Conservation (phyloP, 257 asterid genomes). For the Knoxia roxburghii region DNA sequence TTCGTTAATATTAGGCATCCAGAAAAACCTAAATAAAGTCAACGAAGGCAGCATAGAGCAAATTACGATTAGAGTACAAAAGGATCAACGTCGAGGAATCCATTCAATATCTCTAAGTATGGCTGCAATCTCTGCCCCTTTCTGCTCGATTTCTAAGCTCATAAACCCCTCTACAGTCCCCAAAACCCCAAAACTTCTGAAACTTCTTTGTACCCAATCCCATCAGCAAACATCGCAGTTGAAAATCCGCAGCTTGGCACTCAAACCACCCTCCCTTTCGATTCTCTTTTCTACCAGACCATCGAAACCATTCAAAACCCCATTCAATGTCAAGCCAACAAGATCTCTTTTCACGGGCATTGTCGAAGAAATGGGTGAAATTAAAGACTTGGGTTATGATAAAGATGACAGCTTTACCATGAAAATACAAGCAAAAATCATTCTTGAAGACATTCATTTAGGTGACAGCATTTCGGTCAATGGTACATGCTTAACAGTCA, state of each 20-base stretch:
- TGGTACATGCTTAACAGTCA: conserved; percentile 80
- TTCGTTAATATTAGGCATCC: no score
- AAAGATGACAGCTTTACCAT: conserved; percentile 52
- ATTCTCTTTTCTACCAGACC: conserved; percentile 32
- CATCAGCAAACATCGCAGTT: conserved; percentile 15
- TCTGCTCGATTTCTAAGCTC: conserved; percentile 17
- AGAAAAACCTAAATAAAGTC: no score
- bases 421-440: conserved; percentile 49
- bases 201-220: conserved; percentile 10
- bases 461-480: conserved; percentile 94
- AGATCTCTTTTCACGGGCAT: conserved; percentile 81
- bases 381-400: conserved; percentile 54
- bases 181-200: conserved; percentile 12
- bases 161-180: conserved; percentile 11
- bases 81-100: background rate
- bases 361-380: conserved; percentile 77
- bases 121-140: conserved; percentile 14
- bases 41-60: no score
- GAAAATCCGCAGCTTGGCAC: conserved; percentile 18
- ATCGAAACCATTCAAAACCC: conserved; percentile 26
- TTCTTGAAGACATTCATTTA: conserved; percentile 64
- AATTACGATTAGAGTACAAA: no score
- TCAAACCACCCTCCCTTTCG: conserved; percentile 39
- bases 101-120: background rate
- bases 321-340: conserved; percentile 20